A percentile compares a stretch with the other conserved stretches of the same genome.
Conservation (phyloP, 495 filamentous ascomycete species). For the Aspergillus cristatus region DNA sequence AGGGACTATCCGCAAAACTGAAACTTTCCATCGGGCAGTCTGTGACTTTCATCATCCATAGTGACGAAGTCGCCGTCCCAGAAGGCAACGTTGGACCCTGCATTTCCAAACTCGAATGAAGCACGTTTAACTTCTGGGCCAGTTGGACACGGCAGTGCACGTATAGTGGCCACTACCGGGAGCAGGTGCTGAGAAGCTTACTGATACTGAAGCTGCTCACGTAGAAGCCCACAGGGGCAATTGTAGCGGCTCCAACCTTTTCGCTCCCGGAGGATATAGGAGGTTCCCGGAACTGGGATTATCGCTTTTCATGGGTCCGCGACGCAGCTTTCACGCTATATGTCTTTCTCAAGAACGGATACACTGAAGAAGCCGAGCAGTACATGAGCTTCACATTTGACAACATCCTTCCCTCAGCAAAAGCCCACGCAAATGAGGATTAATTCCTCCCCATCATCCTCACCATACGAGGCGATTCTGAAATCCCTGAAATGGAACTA, state of each 20-base stretch:
- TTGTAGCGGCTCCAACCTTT: slow-evolving; percentile 49
- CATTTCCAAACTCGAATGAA: slow-evolving; percentile 51
- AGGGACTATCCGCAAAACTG: slow-evolving; percentile 50
- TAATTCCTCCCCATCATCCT: slow-evolving; percentile 66
- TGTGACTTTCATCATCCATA: slow-evolving; percentile 55
- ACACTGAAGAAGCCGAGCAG: slow-evolving; percentile 61
- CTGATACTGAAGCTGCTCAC: slow-evolving; percentile 66
- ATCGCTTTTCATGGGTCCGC: slow-evolving; percentile 65
- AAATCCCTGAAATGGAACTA: slow-evolving; percentile 59
- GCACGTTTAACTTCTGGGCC: slow-evolving; percentile 58
- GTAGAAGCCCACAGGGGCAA: slow-evolving; percentile 52
- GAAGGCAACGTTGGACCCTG: slow-evolving; percentile 44
- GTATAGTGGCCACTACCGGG: slow-evolving; percentile 61
- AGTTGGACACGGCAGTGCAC: slow-evolving; percentile 60
- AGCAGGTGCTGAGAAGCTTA: slow-evolving; percentile 56
- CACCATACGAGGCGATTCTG: slow-evolving; percentile 60
- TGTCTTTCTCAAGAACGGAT: slow-evolving; percentile 66
- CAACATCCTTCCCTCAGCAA: slow-evolving; percentile 40
- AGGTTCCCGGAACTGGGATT: slow-evolving; percentile 65
- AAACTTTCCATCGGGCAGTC: slow-evolving; percentile 54
- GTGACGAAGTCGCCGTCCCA: slow-evolving; percentile 25
- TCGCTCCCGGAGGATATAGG: slow-evolving; percentile 66
- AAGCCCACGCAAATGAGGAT: slow-evolving; percentile 29
- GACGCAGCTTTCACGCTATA: slow-evolving; percentile 69
- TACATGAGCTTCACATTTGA: slow-evolving; percentile 69